Conservation (phyloP, 2,329 filamentous ascomycete species). For the Curvularia lunata region DNA sequence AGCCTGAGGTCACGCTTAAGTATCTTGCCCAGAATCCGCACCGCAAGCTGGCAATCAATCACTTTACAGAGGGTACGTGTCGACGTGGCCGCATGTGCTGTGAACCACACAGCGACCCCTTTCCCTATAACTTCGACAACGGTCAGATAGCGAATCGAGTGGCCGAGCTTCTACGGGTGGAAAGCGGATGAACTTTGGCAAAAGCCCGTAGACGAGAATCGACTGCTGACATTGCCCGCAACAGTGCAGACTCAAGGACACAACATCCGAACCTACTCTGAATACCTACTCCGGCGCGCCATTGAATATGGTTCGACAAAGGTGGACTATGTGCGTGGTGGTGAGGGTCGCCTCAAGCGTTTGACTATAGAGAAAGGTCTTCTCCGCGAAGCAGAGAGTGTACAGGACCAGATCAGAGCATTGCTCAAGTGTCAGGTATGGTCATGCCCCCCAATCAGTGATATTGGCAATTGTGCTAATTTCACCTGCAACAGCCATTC, state of each 20-base stretch:
- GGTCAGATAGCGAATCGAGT: conserved; percentile 3
- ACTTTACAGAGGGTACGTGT: conserved; percentile 84
- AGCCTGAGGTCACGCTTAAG: conserved; percentile 83
- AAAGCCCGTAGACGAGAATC: background rate
- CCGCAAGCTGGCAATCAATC: conserved; percentile 83
- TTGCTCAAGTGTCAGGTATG: conserved; percentile 86
- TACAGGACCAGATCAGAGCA: conserved; percentile 86
- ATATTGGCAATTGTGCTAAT: background rate
- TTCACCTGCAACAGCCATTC: conserved; percentile 66
- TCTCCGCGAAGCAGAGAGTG: conserved; percentile 85
- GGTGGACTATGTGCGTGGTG: conserved; percentile 85
- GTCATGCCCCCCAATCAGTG: background rate
- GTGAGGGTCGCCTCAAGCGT: conserved; percentile 82
- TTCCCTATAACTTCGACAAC: background rate
- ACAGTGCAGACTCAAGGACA: conserved; percentile 91
- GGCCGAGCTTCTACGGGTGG: background rate
- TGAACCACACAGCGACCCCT: conserved; percentile 2
- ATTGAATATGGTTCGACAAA: conserved; percentile 83
- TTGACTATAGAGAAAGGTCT: conserved; percentile 90
- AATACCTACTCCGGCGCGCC: conserved; percentile 83
- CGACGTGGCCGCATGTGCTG: background rate
- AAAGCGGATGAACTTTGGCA: background rate
- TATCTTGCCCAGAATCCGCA: conserved; percentile 80
- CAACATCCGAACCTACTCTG: conserved; percentile 90
- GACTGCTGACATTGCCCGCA: conserved; percentile 55